These are phyloP conservation scores for Psilocybe tampanensis DNA, from an alignment of 768 basidiomycete species.

Conservation along the genomic window DNA sequence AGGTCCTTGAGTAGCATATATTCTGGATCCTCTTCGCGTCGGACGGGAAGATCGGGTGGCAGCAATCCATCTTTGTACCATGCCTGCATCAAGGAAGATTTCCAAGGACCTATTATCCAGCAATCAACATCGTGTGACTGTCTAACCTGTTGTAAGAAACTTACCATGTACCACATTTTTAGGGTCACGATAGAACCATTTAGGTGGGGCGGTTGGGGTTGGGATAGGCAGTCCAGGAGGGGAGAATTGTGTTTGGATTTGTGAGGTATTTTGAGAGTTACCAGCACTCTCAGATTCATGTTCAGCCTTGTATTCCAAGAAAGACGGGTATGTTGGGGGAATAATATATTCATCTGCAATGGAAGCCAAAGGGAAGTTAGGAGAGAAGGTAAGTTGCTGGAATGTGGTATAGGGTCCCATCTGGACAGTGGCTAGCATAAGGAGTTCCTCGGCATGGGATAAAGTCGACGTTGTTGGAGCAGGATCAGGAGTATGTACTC, in stretches of 20 bases:
- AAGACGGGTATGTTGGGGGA: constrained; percentile 84
- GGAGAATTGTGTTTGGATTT: constrained; percentile 65
- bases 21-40: constrained; percentile 71
- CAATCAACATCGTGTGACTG: too few species aligned
- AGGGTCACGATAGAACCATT: constrained; percentile 86
- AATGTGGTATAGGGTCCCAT: constrained; percentile 90
- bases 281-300: constrained; percentile 59
- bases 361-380: constrained; percentile 83
- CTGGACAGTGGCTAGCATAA: constrained; percentile 67
- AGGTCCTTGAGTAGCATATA: constrained; percentile 75
- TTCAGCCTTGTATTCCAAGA: constrained; percentile 67
- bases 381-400: constrained; percentile 85
- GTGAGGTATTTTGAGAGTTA: constrained; percentile 40
- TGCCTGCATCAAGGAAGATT: constrained; percentile 82
- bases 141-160: too few species aligned
- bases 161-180: constrained; percentile 78
- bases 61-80: constrained; percentile 88
- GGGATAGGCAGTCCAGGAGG: constrained; percentile 83
- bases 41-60: constrained; percentile 80
- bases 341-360: constrained; percentile 92
- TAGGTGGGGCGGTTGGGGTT: constrained; percentile 63
- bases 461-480: constrained; percentile 32
- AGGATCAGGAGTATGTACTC: constrained; percentile 34
- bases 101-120: constrained; percentile 72
- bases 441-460: constrained; percentile 63